Evolutionary conservation across 768 basidiomycete genomes (phyloP), one percentile per base, ranked within the genome.

Genomic region (Dioszegia hungarica): DNA sequence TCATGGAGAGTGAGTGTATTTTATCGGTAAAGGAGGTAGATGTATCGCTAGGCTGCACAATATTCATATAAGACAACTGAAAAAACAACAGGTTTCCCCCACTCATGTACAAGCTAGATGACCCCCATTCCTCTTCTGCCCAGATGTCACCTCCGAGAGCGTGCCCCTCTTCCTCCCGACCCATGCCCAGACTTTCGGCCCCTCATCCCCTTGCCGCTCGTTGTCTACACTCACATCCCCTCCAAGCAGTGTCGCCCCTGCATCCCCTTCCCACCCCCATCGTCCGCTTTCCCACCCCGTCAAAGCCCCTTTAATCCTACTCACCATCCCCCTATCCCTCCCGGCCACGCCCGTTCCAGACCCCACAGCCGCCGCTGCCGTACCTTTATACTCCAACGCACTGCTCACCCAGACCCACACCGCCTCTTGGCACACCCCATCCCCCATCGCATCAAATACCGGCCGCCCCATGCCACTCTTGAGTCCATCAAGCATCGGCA

Each of bases 381-480:
- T 65, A 2, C 66, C 66, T 33, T 62, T 68, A 60, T 64, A 66
- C 14, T 61, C 67, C 17, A 64, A 29, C n/a, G 67, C 55, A 29
- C 62, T 64, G 15, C 46, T 56, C 0, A 64, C 61, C 64, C 67
- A 68, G 5, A 12, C 43, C 40, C 56, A 44, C 5, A 54, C 59
- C 5, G 60, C 67, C 40, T 68, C 67, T 10, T 33, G 29, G 27
- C 60, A 38, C 11, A 60, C 66, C 1, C 51, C 59, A 1, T 56
- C 57, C 12, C 54, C 33, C 9, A 39, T 39, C 10, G 64, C 67
- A 5, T 38, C 51, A 37, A 56, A 59, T 2, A 52, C 31, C 4
- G 31, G 38, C 20, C 22, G 4, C 46, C 49, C 15, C 57, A 48
- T 22, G 20, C 41, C 22, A 49, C 40, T 3, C 51, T 29, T 12